These are phyloP conservation scores for Amyloporia xantha DNA, from an alignment of 768 basidiomycete genomes.

Conservation along the genomic window DNA sequence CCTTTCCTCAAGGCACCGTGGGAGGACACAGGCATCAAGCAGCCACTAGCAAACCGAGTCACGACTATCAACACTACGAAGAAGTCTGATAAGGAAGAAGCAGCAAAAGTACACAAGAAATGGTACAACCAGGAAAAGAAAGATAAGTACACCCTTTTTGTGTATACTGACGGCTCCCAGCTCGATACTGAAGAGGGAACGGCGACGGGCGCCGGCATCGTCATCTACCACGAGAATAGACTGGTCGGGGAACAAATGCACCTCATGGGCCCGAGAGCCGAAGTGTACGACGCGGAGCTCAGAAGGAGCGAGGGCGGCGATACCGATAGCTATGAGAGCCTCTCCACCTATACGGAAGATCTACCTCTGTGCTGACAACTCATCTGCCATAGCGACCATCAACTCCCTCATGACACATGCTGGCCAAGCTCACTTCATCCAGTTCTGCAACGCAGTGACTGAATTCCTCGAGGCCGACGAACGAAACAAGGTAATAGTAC, in stretches of 20 bases:
- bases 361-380: conserved; percentile 12
- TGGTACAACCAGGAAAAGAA: not conserved
- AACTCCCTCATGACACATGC: not conserved
- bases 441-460: not conserved
- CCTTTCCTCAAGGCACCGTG: not conserved
- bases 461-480: conserved; percentile 2
- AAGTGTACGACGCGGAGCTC: conserved; percentile 14
- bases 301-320: not conserved
- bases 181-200: not conserved
- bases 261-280: conserved; percentile 1
- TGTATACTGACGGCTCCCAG: conserved; percentile 14
- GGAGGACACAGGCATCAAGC: not conserved
- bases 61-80: not conserved
- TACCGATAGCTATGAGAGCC: not conserved
- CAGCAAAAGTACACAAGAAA: not conserved
- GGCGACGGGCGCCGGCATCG: conserved; percentile 7
- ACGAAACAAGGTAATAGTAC: conserved; percentile 1
- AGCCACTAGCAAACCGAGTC: not conserved
- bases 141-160: not conserved
- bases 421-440: not conserved
- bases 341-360: no score
- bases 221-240: not conserved
- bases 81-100: not conserved
- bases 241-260: not conserved
- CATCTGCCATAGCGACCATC: conserved; percentile 6